phyloP scores from a whole-genome alignment of 208 protist genomes.

The Willaertia magna region DNA sequence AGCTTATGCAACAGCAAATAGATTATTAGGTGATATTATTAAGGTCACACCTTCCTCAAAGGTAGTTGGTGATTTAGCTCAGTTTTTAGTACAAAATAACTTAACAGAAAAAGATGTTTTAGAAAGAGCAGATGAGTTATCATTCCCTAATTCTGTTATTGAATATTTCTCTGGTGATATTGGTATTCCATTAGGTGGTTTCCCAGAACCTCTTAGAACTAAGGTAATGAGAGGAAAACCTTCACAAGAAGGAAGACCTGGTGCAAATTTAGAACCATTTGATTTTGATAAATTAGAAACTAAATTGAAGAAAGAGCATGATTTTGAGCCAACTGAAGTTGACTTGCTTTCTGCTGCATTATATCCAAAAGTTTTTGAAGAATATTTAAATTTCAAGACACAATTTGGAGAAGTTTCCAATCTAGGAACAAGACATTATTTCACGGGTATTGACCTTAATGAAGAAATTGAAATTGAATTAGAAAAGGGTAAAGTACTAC shows the following conservation, averaged over 20 bases:
- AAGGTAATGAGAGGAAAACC: slow-evolving; percentile 16
- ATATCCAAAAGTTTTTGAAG: slow-evolving; percentile 55
- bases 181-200: slow-evolving; percentile 44
- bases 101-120: slow-evolving; percentile 25
- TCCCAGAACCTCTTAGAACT: slow-evolving; percentile 44
- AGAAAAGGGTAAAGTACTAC: not conserved
- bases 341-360: slow-evolving; percentile 40
- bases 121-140: slow-evolving; percentile 32
- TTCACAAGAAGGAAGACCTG: slow-evolving; percentile 15
- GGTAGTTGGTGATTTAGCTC: slow-evolving; percentile 64
- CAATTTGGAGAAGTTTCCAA: slow-evolving; percentile 39
- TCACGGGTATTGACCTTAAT: not conserved
- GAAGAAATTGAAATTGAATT: not conserved
- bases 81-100: slow-evolving; percentile 60
- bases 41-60: slow-evolving; percentile 57
- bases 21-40: slow-evolving; percentile 42
- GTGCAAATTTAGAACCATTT: slow-evolving; percentile 32
- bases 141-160: slow-evolving; percentile 49
- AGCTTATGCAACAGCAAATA: slow-evolving; percentile 32
- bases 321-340: slow-evolving; percentile 27
- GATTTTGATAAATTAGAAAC: slow-evolving; percentile 40
- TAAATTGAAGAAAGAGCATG: slow-evolving; percentile 26
- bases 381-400: slow-evolving; percentile 36
- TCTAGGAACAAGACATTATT: slow-evolving; percentile 31
- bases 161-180: slow-evolving; percentile 50